Evolutionary conservation across 306 rosid species (phyloP), one percentile per base, ranked within the genome.

Genomic region (Corylus americana): DNA sequence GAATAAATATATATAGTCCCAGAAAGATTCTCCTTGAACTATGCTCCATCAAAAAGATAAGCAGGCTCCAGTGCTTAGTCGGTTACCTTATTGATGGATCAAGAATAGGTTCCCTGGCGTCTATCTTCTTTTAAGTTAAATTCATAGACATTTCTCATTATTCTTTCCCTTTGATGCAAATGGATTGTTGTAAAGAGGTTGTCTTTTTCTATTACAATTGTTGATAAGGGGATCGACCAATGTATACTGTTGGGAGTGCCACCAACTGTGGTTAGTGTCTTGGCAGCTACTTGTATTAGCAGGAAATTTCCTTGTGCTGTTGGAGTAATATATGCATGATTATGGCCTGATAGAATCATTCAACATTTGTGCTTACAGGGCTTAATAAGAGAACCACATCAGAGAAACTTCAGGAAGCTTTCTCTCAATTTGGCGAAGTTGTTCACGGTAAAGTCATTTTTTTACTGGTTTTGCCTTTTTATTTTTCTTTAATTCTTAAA

Each of bases 391-490:
- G 77, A 59, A 79, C 73, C 3, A 79, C 82, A 14, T 29, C 82
- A 39, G 77, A 78, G 53, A 78, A 47, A 71, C 77, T 79, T 47
- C 53, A 66, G 4, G 78, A 62, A 59, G 53, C 77, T n/a, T 79
- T 79, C 55, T 35, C 82, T 6, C 13, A 79, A 37, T 79, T 79
- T 62, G 77, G 82, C 73, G 77, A 79, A 72, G 82, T 79, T 22
- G 77, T 50, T 79, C 50, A 49, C 22, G 73, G 77, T 79, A 44
- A 78, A 39, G 16, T 35, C 20, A 14, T 35, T 3, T 16, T 64
- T 64, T 64, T 35, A 35, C 44, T 64, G 48, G 48, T 64, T n/a
- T 8, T 13, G 18, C 71, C 11, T 16, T 37, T 31, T 17, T 31
- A 5, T 64, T 59, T 9, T 59, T 55, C 25, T n/a, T 20, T 55